A percentile compares a stretch with the other conserved stretches of the same genome.
phyloP scores from a whole-genome alignment of 352 stramenopile species.

The Phytophthora ohioensis region DNA sequence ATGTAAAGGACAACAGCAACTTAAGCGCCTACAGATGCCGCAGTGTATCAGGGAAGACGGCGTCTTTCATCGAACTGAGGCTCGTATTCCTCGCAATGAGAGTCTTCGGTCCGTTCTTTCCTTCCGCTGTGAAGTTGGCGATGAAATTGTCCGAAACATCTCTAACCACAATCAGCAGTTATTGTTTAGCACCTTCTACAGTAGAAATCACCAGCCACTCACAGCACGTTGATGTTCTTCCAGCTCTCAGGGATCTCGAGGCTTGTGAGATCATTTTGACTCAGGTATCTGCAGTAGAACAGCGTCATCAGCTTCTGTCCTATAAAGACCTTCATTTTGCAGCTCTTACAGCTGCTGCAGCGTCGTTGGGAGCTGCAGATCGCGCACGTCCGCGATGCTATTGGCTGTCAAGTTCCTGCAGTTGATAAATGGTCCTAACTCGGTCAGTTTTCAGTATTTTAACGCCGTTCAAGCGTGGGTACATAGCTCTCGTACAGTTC shows the following conservation, averaged over 20 bases:
- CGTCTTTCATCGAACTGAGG: conserved; percentile 19
- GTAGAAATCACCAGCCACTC: conserved; percentile 2
- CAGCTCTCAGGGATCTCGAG: conserved; percentile 31
- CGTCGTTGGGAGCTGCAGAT: conserved; percentile 30
- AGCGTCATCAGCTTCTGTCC: conserved; percentile 2
- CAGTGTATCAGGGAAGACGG: conserved; percentile 26
- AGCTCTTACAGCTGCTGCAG: conserved; percentile 30
- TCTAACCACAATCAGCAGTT: conserved; percentile 7
- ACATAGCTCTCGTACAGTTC: conserved; percentile 14
- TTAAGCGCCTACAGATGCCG: conserved; percentile 25
- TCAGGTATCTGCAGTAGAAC: conserved; percentile 30
- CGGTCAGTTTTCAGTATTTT: conserved; percentile 18
- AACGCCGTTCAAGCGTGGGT: background rate
- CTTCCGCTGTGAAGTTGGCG: conserved; percentile 22
- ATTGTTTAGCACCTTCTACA: background rate
- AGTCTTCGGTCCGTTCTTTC: conserved; percentile 28
- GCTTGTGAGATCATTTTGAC: conserved; percentile 23
- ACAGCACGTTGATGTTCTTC: conserved; percentile 30
- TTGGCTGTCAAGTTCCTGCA: conserved; percentile 37
- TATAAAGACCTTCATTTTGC: background rate
- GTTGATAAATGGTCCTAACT: conserved; percentile 1
- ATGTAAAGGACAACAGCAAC: background rate
- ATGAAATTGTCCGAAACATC: conserved; percentile 45
- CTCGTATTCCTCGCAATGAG: conserved; percentile 38
- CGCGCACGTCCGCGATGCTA: conserved; percentile 11